phyloP scores from a whole-genome alignment of 306 rosid species.

The Citrullus colocynthis region DNA sequence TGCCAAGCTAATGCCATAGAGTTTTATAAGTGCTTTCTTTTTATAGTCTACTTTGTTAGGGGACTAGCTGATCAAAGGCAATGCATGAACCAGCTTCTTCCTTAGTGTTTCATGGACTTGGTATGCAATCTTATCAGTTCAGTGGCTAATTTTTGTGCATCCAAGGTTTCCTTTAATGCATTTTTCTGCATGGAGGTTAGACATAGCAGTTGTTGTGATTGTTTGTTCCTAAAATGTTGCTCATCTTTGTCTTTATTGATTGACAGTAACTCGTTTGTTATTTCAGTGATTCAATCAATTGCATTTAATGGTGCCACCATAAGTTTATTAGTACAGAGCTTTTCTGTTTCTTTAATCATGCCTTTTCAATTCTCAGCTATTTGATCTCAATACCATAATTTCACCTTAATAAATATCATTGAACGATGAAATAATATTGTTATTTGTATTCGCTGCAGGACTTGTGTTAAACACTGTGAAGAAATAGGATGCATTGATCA shows the following conservation, averaged over 20 bases:
- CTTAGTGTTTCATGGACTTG: neutral
- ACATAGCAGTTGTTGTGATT: neutral
- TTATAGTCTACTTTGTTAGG: neutral
- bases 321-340: neutral
- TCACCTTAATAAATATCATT: neutral
- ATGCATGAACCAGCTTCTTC: neutral
- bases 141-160: neutral
- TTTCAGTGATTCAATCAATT: neutral
- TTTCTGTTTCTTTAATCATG: neutral
- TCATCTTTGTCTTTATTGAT: neutral
- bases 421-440: neutral
- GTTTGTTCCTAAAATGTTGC: neutral
- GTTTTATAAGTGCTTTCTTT: neutral
- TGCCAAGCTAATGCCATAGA: neutral
- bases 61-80: neutral
- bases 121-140: neutral
- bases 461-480: constrained; percentile 47
- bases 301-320: neutral
- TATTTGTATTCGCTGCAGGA: constrained; percentile 19
- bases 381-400: neutral
- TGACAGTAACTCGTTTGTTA: neutral
- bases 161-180: neutral
- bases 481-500: constrained; percentile 46
- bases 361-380: neutral
- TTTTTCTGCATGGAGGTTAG: neutral